A percentile compares a stretch with the other conserved stretches of the same genome.
Conservation (phyloP, 306 rosid genomes). For the Prunus armeniaca region DNA sequence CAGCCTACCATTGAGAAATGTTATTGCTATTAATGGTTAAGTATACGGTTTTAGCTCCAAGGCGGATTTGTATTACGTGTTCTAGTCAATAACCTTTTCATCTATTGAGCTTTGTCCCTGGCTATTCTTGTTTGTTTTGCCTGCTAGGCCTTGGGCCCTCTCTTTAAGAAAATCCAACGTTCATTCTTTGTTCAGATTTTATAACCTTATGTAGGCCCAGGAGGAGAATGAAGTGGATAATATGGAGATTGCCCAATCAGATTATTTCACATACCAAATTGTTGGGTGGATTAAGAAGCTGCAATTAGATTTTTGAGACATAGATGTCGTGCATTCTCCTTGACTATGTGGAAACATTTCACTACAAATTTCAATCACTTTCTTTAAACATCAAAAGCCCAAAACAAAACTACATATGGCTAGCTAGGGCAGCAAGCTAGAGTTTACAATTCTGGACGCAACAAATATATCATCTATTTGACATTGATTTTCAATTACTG, state of each 20-base stretch:
- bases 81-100: too few species aligned
- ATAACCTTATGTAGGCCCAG: too few species aligned
- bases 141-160: too few species aligned
- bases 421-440: background rate
- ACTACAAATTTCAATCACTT: background rate
- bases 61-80: too few species aligned
- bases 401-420: background rate
- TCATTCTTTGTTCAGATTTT: too few species aligned
- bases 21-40: background rate
- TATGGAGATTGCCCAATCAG: too few species aligned
- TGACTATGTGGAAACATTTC: background rate
- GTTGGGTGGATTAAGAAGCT: background rate
- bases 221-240: too few species aligned
- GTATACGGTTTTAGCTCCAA: too few species aligned
- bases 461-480: background rate
- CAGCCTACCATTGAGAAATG: slow-evolving; percentile 27
- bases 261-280: background rate
- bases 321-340: background rate
- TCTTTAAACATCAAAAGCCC: background rate
- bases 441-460: background rate
- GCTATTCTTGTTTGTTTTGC: too few species aligned
- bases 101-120: too few species aligned
- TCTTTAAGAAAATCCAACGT: too few species aligned
- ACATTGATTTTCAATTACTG: slow-evolving; percentile 5
- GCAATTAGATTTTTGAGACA: background rate